These are phyloP conservation scores for Hypoxylon sp. DNA, from an alignment of 2,329 filamentous ascomycete genomes.

Conservation along the genomic window DNA sequence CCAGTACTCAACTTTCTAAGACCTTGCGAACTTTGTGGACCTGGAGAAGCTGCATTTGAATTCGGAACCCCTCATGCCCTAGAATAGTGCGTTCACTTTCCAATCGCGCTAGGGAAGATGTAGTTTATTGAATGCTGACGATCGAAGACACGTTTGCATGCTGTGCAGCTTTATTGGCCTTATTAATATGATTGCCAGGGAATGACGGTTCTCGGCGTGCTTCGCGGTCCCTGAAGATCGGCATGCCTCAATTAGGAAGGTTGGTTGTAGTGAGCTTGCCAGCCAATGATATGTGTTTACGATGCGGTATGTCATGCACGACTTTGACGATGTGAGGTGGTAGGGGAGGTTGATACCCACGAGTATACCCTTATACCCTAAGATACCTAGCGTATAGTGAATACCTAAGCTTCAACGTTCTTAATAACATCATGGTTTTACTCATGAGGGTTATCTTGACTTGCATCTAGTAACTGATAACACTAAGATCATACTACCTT, in stretches of 20 bases:
- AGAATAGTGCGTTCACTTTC: slow-evolving; percentile 1
- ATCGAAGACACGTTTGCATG: slow-evolving; percentile 34
- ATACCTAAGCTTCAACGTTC: slow-evolving; percentile 12
- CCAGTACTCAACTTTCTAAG: background rate
- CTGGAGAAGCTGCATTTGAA: background rate
- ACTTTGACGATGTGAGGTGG: slow-evolving; percentile 15
- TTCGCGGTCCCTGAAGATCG: slow-evolving; percentile 42
- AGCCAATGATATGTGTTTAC: slow-evolving; percentile 33
- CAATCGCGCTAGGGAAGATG: slow-evolving; percentile 8
- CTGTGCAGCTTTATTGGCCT: slow-evolving; percentile 39
- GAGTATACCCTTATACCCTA: background rate
- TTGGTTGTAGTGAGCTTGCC: slow-evolving; percentile 22
- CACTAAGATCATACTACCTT: background rate
- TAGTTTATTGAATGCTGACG: slow-evolving; percentile 4
- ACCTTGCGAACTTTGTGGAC: slow-evolving; percentile 9
- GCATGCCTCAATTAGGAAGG: slow-evolving; percentile 43
- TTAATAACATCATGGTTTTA: slow-evolving; percentile 17
- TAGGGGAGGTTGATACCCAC: slow-evolving; percentile 19
- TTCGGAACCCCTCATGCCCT: slow-evolving; percentile 5
- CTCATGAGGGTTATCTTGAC: slow-evolving; percentile 7
- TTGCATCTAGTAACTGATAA: background rate
- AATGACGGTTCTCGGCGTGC: slow-evolving; percentile 5
- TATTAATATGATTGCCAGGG: slow-evolving; percentile 15
- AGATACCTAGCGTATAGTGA: slow-evolving; percentile 22
- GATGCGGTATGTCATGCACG: slow-evolving; percentile 28